phyloP scores from a whole-genome alignment of 352 stramenopile genomes.

The Phytopythium kandeliae region DNA sequence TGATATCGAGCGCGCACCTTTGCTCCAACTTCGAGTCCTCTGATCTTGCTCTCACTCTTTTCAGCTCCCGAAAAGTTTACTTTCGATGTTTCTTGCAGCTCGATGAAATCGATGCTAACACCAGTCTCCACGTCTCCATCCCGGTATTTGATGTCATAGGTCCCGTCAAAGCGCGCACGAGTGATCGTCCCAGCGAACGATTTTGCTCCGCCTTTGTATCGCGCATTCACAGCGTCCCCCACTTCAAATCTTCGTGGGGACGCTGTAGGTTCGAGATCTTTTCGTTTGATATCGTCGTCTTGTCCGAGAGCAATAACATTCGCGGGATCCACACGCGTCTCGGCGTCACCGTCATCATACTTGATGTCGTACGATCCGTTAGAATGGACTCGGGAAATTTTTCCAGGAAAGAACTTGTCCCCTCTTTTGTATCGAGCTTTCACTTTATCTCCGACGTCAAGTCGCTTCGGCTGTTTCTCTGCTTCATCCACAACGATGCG shows the following conservation, averaged over 20 bases:
- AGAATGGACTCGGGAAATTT: slow-evolving; percentile 28
- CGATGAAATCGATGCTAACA: slow-evolving; percentile 9
- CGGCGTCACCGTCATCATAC: slow-evolving; percentile 48
- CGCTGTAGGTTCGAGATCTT: not conserved
- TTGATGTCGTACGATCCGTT: slow-evolving; percentile 64
- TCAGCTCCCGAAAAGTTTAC: not conserved
- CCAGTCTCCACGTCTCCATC: slow-evolving; percentile 27
- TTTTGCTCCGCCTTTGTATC: slow-evolving; percentile 10
- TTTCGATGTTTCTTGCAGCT: not conserved
- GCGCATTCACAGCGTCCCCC: slow-evolving; percentile 17
- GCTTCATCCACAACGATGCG: slow-evolving; percentile 1
- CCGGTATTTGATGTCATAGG: slow-evolving; percentile 31
- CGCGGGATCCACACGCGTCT: slow-evolving; percentile 20
- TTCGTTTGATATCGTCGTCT: not conserved
- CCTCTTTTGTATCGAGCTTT: slow-evolving; percentile 34
- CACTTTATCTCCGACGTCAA: slow-evolving; percentile 32
- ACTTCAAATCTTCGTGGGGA: slow-evolving; percentile 5
- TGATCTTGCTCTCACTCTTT: slow-evolving; percentile 5
- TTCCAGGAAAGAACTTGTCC: slow-evolving; percentile 30
- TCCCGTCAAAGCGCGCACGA: slow-evolving; percentile 22
- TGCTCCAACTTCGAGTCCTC: slow-evolving; percentile 21
- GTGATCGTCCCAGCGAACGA: slow-evolving; percentile 19
- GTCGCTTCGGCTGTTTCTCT: slow-evolving; percentile 8
- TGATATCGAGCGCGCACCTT: slow-evolving; percentile 35
- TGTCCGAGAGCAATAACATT: slow-evolving; percentile 6